A percentile compares a stretch with the other conserved stretches of the same genome.
phyloP scores from a whole-genome alignment of 75 land plant species.

The Pinus taeda region DNA sequence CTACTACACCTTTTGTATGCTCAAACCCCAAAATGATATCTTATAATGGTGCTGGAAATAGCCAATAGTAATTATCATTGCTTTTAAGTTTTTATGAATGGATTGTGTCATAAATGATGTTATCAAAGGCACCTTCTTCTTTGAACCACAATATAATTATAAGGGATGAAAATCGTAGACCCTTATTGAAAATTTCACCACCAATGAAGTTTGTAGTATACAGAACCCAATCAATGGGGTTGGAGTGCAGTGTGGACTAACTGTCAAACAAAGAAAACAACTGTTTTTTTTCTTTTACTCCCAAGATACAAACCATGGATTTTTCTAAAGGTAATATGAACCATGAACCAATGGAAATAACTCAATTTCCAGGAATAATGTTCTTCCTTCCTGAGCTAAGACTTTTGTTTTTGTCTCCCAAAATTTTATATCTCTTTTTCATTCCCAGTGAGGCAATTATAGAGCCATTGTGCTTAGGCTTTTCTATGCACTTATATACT shows the following conservation, averaged over 20 bases:
- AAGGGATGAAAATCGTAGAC: neutral
- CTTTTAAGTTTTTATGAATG: neutral
- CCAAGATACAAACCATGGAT: neutral
- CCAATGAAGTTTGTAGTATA: neutral
- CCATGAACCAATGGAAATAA: neutral
- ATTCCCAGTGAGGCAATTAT: no score
- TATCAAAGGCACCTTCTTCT: neutral
- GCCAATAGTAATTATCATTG: neutral
- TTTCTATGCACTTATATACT: no score
- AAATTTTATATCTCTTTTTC: no score
- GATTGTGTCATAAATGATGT: neutral
- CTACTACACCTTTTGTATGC: neutral
- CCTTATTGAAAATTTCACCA: no score
- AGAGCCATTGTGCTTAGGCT: no score
- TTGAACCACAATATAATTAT: neutral
- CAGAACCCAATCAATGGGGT: neutral
- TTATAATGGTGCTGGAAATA: neutral
- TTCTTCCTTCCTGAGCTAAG: neutral
- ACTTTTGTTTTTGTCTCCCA: neutral
- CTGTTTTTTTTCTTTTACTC: neutral
- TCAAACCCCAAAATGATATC: neutral
- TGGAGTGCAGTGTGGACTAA: neutral
- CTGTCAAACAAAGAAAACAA: neutral
- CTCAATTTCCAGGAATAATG: neutral
- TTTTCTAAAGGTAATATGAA: neutral